Conservation (phyloP, 371 early-diverging fungal genomes). For the Synchytrium microbalum region DNA sequence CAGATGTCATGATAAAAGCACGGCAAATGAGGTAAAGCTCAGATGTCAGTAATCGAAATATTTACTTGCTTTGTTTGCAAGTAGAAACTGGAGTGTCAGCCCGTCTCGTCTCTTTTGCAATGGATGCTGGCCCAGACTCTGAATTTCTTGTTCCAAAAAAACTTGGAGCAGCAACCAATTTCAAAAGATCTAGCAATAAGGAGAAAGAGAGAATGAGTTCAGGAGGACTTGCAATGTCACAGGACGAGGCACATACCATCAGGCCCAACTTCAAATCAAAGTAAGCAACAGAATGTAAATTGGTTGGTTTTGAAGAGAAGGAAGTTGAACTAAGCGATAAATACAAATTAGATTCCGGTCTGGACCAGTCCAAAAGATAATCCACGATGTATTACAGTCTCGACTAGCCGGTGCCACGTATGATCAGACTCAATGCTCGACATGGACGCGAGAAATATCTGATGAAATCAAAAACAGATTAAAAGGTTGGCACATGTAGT, state of each 20-base stretch:
- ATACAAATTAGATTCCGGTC: constrained; percentile 45
- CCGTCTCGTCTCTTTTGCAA: no score
- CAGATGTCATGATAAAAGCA: no score
- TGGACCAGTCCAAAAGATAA: constrained; percentile 42
- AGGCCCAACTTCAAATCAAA: constrained; percentile 48
- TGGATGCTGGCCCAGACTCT: no score
- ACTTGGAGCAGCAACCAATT: no score
- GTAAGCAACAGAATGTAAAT: constrained; percentile 16
- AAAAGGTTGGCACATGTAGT: constrained; percentile 36
- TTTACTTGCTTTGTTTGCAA: no score
- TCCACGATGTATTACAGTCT: constrained; percentile 46
- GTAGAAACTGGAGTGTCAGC: no score
- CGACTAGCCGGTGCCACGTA: constrained; percentile 44
- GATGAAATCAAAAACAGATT: constrained; percentile 58
- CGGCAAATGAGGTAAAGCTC: no score
- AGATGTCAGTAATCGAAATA: no score
- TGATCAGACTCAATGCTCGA: constrained; percentile 46
- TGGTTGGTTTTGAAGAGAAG: background rate
- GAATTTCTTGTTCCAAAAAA: no score
- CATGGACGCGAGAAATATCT: constrained; percentile 49
- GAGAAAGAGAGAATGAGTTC: no score
- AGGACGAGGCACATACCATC: constrained; percentile 21
- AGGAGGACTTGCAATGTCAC: no score
- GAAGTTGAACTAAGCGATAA: background rate
- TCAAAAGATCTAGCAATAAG: no score